Conservation (phyloP, 805 yeast genomes). For the Ogataea thermomethanolica region DNA sequence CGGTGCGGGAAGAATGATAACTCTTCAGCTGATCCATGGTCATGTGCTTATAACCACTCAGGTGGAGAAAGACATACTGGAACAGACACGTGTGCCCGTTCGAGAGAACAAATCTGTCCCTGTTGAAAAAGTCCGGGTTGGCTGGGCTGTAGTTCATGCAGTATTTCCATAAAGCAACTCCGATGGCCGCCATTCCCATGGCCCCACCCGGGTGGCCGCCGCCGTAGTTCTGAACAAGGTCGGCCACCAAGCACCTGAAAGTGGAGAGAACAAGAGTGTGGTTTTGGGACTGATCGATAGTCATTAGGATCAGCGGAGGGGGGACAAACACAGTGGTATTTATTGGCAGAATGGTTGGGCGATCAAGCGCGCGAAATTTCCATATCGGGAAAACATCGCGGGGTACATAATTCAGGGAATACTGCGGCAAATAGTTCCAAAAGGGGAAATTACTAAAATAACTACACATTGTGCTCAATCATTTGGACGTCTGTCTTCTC, state of each 20-base stretch:
- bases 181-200: slow-evolving; percentile 94
- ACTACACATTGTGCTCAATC: neutral
- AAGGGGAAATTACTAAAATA: neutral
- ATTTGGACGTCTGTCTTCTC: slow-evolving; percentile 4
- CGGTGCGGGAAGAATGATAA: slow-evolving; percentile 69
- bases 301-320: slow-evolving; percentile 12
- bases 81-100: slow-evolving; percentile 97
- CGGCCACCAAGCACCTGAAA: slow-evolving; percentile 34
- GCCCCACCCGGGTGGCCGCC: slow-evolving; percentile 99
- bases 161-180: slow-evolving; percentile 78
- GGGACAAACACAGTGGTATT: neutral
- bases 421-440: neutral
- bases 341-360: neutral
- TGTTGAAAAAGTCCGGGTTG: slow-evolving; percentile 87
- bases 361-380: slow-evolving; percentile 5
- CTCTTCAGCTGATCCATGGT: slow-evolving; percentile 81
- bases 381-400: slow-evolving; percentile 1
- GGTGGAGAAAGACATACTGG: slow-evolving; percentile 78
- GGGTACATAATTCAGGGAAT: neutral
- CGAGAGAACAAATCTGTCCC: slow-evolving; percentile 91
- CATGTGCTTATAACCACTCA: slow-evolving; percentile 73
- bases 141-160: slow-evolving; percentile 79
- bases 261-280: slow-evolving; percentile 29
- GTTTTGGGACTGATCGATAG: slow-evolving; percentile 21
- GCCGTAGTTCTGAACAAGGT: slow-evolving; percentile 32